phyloP scores from a whole-genome alignment of 2,329 filamentous ascomycete species.

The Ophioceras dolichostomum region DNA sequence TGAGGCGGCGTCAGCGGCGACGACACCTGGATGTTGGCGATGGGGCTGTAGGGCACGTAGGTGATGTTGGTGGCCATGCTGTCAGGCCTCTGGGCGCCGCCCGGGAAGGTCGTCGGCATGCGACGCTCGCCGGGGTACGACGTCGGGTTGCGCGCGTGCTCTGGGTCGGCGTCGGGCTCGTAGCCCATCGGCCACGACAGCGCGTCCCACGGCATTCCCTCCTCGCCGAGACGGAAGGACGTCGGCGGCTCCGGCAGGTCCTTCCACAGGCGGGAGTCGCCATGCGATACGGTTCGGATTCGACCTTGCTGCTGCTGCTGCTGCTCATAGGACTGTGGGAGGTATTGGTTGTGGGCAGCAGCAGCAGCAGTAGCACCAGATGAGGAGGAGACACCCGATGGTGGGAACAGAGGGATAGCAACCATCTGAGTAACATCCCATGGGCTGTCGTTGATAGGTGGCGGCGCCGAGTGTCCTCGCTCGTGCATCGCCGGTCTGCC shows the following conservation, averaged over 20 bases:
- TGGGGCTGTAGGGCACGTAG: slow-evolving; percentile 1
- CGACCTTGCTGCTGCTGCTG: slow-evolving; percentile 1
- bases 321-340: too few species aligned
- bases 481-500: slow-evolving; percentile 21
- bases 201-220: slow-evolving; percentile 32
- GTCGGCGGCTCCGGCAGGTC: slow-evolving; percentile 26
- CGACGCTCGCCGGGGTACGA: slow-evolving; percentile 1
- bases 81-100: not conserved
- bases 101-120: not conserved
- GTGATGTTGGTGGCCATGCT: not conserved
- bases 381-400: too few species aligned
- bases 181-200: slow-evolving; percentile 21
- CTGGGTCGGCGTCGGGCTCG: slow-evolving; percentile 14
- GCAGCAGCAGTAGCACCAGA: too few species aligned
- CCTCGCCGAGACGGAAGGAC: slow-evolving; percentile 31
- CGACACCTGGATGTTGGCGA: slow-evolving; percentile 1
- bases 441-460: slow-evolving; percentile 31
- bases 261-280: slow-evolving; percentile 20
- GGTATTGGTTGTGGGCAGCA: too few species aligned
- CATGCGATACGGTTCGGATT: not conserved
- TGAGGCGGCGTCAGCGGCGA: not conserved
- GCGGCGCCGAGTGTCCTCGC: slow-evolving; percentile 35
- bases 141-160: slow-evolving; percentile 12
- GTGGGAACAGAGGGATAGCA: too few species aligned
- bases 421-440: slow-evolving; percentile 26